Percentiles rank a stretch among this genome's conserved stretches.
These are phyloP conservation scores for Leccinum subtestaceum DNA, from an alignment of 768 basidiomycete species.

Conservation along the genomic window DNA sequence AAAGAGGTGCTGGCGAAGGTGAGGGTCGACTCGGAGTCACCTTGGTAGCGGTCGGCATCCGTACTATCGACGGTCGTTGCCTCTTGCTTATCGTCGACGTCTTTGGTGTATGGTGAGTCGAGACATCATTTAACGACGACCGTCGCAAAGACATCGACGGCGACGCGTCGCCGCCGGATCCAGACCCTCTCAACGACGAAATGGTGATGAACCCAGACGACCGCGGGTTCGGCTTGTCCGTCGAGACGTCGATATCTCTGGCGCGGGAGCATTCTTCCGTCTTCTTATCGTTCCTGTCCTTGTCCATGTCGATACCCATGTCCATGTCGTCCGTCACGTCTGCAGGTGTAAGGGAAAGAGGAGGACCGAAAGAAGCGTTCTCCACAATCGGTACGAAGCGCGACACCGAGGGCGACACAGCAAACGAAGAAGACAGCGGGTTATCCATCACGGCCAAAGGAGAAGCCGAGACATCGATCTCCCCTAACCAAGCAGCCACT, in stretches of 20 bases:
- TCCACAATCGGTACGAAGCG: conserved; percentile 29
- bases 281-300: background rate
- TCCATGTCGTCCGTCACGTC: conserved; percentile 6
- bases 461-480: conserved; percentile 55
- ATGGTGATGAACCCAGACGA: conserved; percentile 77
- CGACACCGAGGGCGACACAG: conserved; percentile 30
- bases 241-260: background rate
- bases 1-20: background rate
- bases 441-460: conserved; percentile 38
- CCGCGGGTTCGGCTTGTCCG: conserved; percentile 56
- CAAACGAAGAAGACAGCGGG: conserved; percentile 21
- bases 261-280: conserved; percentile 4
- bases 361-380: conserved; percentile 19
- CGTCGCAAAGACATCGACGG: conserved; percentile 18
- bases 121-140: conserved; percentile 22
- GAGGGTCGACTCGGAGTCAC: conserved; percentile 1
- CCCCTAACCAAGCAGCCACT: conserved; percentile 77
- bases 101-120: conserved; percentile 1
- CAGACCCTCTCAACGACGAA: conserved; percentile 42
- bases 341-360: conserved; percentile 1
- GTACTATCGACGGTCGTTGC: conserved; percentile 1
- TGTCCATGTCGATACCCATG: background rate
- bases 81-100: background rate
- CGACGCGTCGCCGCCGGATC: conserved; percentile 2
- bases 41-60: conserved; percentile 15